Evolutionary conservation across 352 stramenopile genomes (phyloP).

Genomic region (Achlya hypogyna): DNA sequence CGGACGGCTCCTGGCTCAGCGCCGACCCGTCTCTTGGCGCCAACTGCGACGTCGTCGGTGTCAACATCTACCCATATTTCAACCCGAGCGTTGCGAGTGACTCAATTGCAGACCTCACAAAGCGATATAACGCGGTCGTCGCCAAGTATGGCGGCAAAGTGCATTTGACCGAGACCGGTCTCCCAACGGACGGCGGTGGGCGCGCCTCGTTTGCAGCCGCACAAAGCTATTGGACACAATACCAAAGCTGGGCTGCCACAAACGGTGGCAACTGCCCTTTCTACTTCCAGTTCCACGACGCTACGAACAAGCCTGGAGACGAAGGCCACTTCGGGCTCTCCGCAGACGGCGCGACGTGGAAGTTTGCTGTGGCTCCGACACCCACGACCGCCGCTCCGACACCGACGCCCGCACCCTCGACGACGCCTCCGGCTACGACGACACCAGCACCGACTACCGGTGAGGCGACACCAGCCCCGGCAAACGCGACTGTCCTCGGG

Average conservation of each 20-base stretch:
- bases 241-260: neutral
- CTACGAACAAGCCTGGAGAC: slow-evolving; percentile 27
- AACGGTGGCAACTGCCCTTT: slow-evolving; percentile 13
- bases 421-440: neutral
- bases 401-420: slow-evolving; percentile 2
- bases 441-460: slow-evolving; percentile 2
- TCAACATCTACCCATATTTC: slow-evolving; percentile 37
- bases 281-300: slow-evolving; percentile 21
- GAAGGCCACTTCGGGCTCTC: slow-evolving; percentile 48
- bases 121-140: slow-evolving; percentile 22
- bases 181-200: slow-evolving; percentile 16
- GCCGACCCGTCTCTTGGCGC: slow-evolving; percentile 22
- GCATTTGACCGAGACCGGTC: slow-evolving; percentile 28
- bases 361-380: neutral
- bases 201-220: slow-evolving; percentile 5
- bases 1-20: slow-evolving; percentile 31
- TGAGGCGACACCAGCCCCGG: neutral
- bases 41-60: slow-evolving; percentile 29
- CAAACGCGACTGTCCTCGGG: neutral
- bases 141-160: slow-evolving; percentile 24
- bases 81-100: neutral
- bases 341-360: slow-evolving; percentile 20
- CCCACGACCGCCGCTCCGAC: neutral
- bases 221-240: slow-evolving; percentile 12
- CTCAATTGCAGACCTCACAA: slow-evolving; percentile 18